These are phyloP conservation scores for Corylus heterophylla DNA, from an alignment of 306 rosid genomes.

Conservation along the genomic window DNA sequence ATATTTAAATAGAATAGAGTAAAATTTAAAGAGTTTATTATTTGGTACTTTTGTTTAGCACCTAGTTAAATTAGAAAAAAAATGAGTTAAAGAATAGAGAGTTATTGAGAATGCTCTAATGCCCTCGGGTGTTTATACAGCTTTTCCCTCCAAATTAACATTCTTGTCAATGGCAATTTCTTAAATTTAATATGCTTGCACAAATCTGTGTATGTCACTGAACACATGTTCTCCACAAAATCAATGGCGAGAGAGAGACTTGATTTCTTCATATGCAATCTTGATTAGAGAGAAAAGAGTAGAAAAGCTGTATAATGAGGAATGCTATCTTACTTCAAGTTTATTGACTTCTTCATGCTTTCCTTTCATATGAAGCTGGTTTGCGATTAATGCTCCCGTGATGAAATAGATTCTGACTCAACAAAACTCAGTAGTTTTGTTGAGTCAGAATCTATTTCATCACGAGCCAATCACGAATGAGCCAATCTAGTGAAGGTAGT, in stretches of 20 bases:
- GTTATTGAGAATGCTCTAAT: background rate
- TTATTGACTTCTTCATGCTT: slow-evolving; percentile 83
- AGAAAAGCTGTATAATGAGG: background rate
- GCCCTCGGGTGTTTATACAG: background rate
- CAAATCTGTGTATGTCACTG: background rate
- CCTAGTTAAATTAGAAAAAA: no score
- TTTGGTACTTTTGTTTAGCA: no score
- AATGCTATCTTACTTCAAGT: slow-evolving; percentile 56
- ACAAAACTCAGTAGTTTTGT: no score
- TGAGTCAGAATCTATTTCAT: no score
- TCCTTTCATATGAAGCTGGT: slow-evolving; percentile 85
- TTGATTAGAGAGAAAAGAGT: background rate
- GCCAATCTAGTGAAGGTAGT: no score
- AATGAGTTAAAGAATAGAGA: no score
- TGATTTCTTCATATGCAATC: background rate
- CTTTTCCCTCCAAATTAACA: background rate
- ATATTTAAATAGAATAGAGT: no score
- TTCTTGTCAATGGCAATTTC: background rate
- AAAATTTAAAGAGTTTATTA: no score
- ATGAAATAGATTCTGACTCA: no score
- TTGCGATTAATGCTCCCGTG: no score
- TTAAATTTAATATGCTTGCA: background rate
- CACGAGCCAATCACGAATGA: no score
- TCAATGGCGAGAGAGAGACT: background rate
- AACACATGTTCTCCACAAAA: background rate